Conservation (phyloP, 2,329 filamentous ascomycete species). For the Dactylellina sp. region DNA sequence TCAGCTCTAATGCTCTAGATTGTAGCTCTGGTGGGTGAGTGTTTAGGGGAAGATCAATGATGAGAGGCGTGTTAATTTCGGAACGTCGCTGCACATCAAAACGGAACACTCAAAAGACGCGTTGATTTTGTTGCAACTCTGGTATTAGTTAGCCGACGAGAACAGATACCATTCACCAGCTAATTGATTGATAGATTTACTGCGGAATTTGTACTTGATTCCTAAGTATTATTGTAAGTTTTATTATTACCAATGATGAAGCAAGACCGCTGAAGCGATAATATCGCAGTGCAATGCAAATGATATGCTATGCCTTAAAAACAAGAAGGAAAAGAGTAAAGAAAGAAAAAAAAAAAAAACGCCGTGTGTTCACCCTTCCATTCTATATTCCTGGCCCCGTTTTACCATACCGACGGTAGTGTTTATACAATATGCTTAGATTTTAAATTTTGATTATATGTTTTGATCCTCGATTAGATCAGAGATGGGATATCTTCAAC, state of each 20-base stretch:
- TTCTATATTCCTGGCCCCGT: conserved; percentile 29
- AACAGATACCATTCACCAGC: too few species aligned
- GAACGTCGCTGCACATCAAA: too few species aligned
- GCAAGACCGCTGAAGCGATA: background rate
- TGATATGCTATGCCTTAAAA: conserved; percentile 27
- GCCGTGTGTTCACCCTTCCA: conserved; percentile 41
- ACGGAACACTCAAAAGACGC: too few species aligned
- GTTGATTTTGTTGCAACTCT: conserved; percentile 25
- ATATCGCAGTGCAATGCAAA: conserved; percentile 30
- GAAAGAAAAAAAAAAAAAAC: conserved; percentile 21
- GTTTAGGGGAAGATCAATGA: too few species aligned
- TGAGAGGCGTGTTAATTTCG: too few species aligned
- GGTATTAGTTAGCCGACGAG: too few species aligned
- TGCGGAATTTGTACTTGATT: background rate
- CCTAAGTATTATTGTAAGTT: background rate
- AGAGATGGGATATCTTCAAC: conserved; percentile 50
- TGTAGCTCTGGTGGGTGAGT: too few species aligned
- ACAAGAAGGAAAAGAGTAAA: conserved; percentile 1
- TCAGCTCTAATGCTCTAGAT: too few species aligned
- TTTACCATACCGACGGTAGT: conserved; percentile 10
- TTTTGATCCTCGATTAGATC: conserved; percentile 3
- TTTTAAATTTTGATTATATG: background rate
- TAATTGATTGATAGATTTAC: background rate
- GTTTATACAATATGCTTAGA: conserved; percentile 16
- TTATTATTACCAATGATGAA: conserved; percentile 8